Conservation (phyloP, 164 flowering plant species). For the Litsea cubeba region DNA sequence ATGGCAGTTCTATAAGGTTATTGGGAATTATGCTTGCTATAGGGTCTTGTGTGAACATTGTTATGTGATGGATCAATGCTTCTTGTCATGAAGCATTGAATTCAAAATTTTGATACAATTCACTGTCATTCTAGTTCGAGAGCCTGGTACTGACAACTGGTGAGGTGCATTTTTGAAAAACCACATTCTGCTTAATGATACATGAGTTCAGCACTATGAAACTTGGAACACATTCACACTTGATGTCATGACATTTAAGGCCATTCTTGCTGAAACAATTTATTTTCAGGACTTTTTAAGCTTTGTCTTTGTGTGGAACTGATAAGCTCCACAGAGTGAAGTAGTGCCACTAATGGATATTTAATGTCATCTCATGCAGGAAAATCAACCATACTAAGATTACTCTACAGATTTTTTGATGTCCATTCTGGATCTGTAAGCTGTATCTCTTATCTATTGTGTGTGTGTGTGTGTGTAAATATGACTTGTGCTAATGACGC, state of each 20-base stretch:
- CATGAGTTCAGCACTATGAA: background rate
- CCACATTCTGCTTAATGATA: background rate
- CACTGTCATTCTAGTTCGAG: background rate
- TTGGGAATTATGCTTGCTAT: no score
- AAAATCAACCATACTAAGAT: slow-evolving; percentile 86
- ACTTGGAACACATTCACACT: background rate
- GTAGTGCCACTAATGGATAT: slow-evolving; percentile 6
- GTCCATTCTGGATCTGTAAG: slow-evolving; percentile 76
- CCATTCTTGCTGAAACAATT: background rate
- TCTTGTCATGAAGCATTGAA: no score
- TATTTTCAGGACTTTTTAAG: background rate
- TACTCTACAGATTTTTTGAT: slow-evolving; percentile 92
- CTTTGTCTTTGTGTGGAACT: background rate
- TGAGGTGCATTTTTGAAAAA: background rate
- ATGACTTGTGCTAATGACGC: background rate
- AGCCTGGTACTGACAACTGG: background rate
- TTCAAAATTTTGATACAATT: no score
- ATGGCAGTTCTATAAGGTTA: no score
- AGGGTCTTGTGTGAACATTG: no score
- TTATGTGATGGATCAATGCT: no score
- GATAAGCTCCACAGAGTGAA: background rate
- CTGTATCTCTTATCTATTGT: background rate
- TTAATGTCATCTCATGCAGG: slow-evolving; percentile 57
- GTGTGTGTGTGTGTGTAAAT: background rate
- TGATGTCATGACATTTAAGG: background rate